Evolutionary conservation across 306 rosid species (phyloP), one percentile per base, ranked within the genome.

Genomic region (Begonia masoniana): DNA sequence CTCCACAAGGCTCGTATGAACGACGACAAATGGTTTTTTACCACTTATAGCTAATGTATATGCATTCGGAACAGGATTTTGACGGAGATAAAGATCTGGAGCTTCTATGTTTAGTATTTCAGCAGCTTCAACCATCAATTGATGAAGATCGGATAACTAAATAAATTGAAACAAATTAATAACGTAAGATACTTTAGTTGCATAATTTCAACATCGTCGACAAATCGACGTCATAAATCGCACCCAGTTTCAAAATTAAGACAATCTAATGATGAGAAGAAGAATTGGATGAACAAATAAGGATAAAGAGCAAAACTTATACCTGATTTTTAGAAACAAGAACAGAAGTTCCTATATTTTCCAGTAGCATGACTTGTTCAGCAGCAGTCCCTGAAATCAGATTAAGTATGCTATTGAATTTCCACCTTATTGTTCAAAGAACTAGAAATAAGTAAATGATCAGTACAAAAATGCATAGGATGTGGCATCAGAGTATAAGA

Each of bases 1-100:
- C 88, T 91, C 99, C 79, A 91, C 96, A 55, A 91, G 96, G 65
- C 99, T 82, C 35, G 94, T 91, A 68, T 91, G 99, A 64, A 86
- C 57, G 55, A 91, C 94, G 66, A 86, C 86, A 21, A 91, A 91
- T 7, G 99, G 99, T 58, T 68, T 85, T 81, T 91, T 83, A 57
- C 96, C 96, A 46, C 86, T 79, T 57, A 91, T 74, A 60, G 99
- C 99, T 71, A 91, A 72, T 52, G 99, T 91, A 70, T 91, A 91
- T 14, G 97, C 97, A 75, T 91, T 91, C 62, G 97, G 97, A 51
- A 83, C 86, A 45, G 97, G 96, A 70, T 87, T 91, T 74, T 91
- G 97, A 41, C 94, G 95, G 65, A 91, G 85, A 59, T 91, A 85
- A 13, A 91, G 76, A 83, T 81, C 94, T 54, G 99, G 94, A 63